Base-by-base conservation (phyloP, 306 rosid species). In the Cyamopsis tetragonoloba region DNA sequence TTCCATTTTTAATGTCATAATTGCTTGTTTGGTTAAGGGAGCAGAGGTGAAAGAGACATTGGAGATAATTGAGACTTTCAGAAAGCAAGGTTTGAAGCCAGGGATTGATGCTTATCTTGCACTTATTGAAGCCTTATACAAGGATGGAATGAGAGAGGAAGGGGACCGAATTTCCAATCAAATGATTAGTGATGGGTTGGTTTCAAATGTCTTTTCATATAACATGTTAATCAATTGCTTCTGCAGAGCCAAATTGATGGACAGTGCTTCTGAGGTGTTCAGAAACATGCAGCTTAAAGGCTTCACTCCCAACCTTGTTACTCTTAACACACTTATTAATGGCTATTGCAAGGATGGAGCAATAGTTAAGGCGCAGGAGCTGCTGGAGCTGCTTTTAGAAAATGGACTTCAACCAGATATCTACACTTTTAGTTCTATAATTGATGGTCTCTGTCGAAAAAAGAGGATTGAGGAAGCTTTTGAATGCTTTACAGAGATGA, bases 401-500 rank as follows among this genome's bases (percentile, higher is more conserved):
- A 68, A 34, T 50, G 87, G 86, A 48, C 68, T 84, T 67, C 78
- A 74, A 61, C 96, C 95, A 9, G 93, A 92, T 81, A 62, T 84
- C 31, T 84, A 89, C 83, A 89, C 95, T 50, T 92, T 89, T 74
- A 66, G 88, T 76, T 82, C 89, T 58, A 66, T 92, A 73, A 86
- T 92, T 76, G 87, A 85, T 51, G 92, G 96, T 18, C 89, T 89
- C 15, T 92, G 96, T 68, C 84, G 85, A 31, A 80, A 47, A 17
- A 75, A 78, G 37, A 80, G 30, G 81, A 73, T 68, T 3, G 83
- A 80, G 17, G 85, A 80, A 62, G 95, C 96, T 79, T 84, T 89
- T 68, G 75, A 78, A 62, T 92, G 95, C 79, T 87, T 92, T 67
- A 48, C 53, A 9, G 98, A 92, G 84, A 92, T 92, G 95, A 57